Percentiles rank a stretch among this genome's conserved stretches.
phyloP scores from a whole-genome alignment of 208 protist genomes.

The Tritrichomonas foetus region DNA sequence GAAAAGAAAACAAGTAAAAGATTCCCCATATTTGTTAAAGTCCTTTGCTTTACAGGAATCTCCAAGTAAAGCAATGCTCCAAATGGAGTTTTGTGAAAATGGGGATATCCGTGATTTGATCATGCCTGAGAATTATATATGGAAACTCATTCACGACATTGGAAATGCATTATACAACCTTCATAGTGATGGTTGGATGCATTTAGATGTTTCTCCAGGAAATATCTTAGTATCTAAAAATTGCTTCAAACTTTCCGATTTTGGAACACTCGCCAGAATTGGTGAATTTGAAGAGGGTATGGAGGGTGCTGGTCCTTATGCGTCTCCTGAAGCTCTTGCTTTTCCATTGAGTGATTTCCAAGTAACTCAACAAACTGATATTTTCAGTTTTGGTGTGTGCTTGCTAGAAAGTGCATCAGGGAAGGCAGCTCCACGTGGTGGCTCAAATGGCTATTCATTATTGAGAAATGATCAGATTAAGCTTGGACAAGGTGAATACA shows the following conservation, averaged over 20 bases:
- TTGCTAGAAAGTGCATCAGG: not conserved
- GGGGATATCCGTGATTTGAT: not conserved
- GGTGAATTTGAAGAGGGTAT: not conserved
- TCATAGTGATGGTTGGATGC: not conserved
- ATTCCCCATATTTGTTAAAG: not conserved
- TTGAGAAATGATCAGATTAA: not conserved
- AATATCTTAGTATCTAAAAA: slow-evolving; percentile 12
- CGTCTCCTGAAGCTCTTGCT: not conserved
- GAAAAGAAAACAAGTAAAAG: not conserved
- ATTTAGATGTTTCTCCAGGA: slow-evolving; percentile 12
- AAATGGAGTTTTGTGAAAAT: slow-evolving; percentile 8
- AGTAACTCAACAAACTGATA: not conserved
- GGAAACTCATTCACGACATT: slow-evolving; percentile 30
- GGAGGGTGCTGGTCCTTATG: not conserved
- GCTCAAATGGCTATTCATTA: not conserved
- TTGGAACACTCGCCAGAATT: not conserved
- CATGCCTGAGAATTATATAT: not conserved
- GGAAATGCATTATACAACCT: not conserved
- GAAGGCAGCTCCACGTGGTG: not conserved
- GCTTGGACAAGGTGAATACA: not conserved
- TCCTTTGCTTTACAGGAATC: not conserved
- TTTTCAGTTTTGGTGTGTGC: not conserved
- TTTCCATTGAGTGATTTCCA: not conserved
- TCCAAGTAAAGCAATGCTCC: not conserved
- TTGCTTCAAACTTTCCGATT: not conserved